Evolutionary conservation across 768 basidiomycete genomes (phyloP), one percentile per base, ranked within the genome.

Genomic region (Astraeus odoratus): DNA sequence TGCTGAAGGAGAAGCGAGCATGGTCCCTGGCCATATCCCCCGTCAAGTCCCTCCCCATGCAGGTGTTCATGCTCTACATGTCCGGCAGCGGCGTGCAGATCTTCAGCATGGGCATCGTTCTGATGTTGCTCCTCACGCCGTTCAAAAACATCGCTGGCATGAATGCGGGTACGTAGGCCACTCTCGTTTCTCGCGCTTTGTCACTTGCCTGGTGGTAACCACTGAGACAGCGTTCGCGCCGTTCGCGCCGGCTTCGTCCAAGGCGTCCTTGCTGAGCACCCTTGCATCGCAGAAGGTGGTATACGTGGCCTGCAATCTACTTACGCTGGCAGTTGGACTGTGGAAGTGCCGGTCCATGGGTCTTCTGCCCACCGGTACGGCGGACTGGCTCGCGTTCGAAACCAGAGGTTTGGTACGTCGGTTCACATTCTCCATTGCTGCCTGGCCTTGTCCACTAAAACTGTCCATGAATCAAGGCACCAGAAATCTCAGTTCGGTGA

Each of bases 21-120:
- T 89, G 90, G 86, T 88, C 91, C 50, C 72, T 88, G 33, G 90
- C 90, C 30, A 76, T 83, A 39, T 70, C 78, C 3, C 93, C 93
- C 1, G 89, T 87, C 26, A 96, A 97, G 65, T 80, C 82, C 12
- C 74, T 97, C 22, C 93, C 93, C 3, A 96, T 96, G 94, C 92
- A 97, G 58, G 91, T 85, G 4, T 86, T 97, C 69, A 97, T 97
- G 94, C 74, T 97, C 26, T 97, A 97, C 77, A 95, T 97, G 87
- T 94, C 92, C 18, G 94, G 94, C 27, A 84, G 90, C 10, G 90
- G 91, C 40, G 86, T 97, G 12, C 94, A 97, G 65, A 85, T 97
- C 34, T 96, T 97, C 65, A 94, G 91, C 67, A 90, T 97, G 72
- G 92, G 94, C 26, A 94, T 93, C 62, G 86, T 97, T 18, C 84